Evolutionary conservation across 768 basidiomycete genomes (phyloP).

Genomic region (Pisolithus tinctorius): DNA sequence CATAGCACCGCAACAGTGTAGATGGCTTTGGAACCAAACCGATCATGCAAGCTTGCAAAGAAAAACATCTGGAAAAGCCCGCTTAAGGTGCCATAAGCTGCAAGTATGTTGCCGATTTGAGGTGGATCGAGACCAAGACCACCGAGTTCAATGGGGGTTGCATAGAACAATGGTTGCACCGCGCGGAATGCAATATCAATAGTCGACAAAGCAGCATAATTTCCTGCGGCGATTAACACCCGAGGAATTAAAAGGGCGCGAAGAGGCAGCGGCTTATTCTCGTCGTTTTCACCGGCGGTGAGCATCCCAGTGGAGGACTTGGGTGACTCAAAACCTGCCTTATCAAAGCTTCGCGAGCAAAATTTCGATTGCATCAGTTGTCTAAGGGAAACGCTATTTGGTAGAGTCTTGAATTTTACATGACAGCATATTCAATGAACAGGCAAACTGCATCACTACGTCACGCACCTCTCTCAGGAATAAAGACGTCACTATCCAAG

Average conservation of each 20-base stretch:
- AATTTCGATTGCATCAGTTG: conserved; percentile 17
- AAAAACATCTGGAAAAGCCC: conserved; percentile 64
- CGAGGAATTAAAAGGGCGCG: conserved; percentile 43
- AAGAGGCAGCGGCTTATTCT: conserved; percentile 40
- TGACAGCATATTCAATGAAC: not conserved
- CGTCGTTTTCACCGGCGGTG: conserved; percentile 5
- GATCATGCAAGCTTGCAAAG: conserved; percentile 55
- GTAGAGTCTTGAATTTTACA: conserved; percentile 32
- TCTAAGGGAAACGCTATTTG: conserved; percentile 21
- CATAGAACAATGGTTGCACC: conserved; percentile 63
- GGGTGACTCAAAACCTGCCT: conserved; percentile 1
- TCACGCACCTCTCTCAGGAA: conserved; percentile 50
- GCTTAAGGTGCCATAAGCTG: conserved; percentile 53
- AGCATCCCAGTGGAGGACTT: conserved; percentile 7
- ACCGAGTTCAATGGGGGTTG: conserved; percentile 63
- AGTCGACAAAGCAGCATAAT: conserved; percentile 60
- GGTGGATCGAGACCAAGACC: conserved; percentile 66
- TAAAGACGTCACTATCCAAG: conserved; percentile 44
- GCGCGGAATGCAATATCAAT: conserved; percentile 62
- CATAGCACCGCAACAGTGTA: conserved; percentile 47
- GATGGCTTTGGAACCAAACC: conserved; percentile 57
- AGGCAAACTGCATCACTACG: not conserved
- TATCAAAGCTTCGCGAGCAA: conserved; percentile 18
- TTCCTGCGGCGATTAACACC: conserved; percentile 55
- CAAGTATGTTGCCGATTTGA: conserved; percentile 58